Evolutionary conservation across 129 eudicot species (phyloP).

Genomic region (Solidago caesia): DNA sequence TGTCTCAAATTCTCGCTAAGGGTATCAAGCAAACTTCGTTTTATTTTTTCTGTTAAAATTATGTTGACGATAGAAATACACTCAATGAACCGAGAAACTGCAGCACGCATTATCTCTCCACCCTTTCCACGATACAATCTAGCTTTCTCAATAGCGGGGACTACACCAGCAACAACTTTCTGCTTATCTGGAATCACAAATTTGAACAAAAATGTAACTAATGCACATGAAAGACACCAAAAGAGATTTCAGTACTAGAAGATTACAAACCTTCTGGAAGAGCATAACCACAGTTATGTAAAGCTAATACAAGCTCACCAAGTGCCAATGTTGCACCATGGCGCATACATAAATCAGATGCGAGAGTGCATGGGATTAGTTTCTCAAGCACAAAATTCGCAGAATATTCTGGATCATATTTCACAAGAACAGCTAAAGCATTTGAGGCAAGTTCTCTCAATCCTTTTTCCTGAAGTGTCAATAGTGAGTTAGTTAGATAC

Average conservation of each 20-base stretch:
- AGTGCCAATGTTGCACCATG: conserved; percentile 96
- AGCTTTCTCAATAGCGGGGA: conserved; percentile 97
- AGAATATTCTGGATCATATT: conserved; percentile 77
- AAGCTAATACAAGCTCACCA: conserved; percentile 87
- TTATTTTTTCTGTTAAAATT: conserved; percentile 62
- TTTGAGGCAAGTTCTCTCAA: conserved; percentile 92
- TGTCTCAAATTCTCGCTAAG: conserved; percentile 88
- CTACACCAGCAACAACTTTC: conserved; percentile 67
- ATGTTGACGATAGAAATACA: conserved; percentile 66
- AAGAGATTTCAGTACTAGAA: background rate
- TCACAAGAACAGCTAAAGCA: conserved; percentile 79
- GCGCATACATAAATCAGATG: conserved; percentile 92
- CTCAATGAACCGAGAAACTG: conserved; percentile 90
- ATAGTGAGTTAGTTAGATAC: conserved; percentile 15
- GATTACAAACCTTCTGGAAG: conserved; percentile 55
- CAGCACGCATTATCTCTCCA: conserved; percentile 96
- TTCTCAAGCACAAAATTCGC: conserved; percentile 71
- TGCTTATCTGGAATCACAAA: conserved; percentile 61
- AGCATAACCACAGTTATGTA: conserved; percentile 51
- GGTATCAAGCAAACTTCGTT: conserved; percentile 75
- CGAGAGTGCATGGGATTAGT: conserved; percentile 82
- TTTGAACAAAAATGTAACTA: conserved; percentile 5
- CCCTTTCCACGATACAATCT: conserved; percentile 96
- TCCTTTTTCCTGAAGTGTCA: conserved; percentile 71
- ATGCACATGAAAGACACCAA: conserved; percentile 10